phyloP scores from a whole-genome alignment of 768 basidiomycete genomes.

The Cubamyces sp. region DNA sequence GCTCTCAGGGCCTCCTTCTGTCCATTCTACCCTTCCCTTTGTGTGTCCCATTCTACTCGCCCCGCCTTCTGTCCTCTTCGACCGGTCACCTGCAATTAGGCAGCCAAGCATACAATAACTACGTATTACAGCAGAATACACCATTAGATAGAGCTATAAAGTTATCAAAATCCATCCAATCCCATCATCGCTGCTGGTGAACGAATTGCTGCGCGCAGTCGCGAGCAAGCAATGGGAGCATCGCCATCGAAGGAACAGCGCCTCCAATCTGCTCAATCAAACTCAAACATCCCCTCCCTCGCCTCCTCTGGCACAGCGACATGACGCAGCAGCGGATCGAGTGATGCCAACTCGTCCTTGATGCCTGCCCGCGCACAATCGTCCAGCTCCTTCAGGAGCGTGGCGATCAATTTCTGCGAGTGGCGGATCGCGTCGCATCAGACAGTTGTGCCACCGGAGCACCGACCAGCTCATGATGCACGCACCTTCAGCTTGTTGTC shows the following conservation, averaged over 20 bases:
- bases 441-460: not conserved
- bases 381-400: slow-evolving; percentile 83
- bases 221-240: not conserved
- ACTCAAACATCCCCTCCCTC: slow-evolving; percentile 43
- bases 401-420: slow-evolving; percentile 81
- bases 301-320: slow-evolving; percentile 43
- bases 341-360: slow-evolving; percentile 78
- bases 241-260: not conserved
- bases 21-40: slow-evolving; percentile 13
- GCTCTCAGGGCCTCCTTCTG: slow-evolving; percentile 4
- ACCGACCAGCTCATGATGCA: slow-evolving; percentile 12
- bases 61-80: not conserved
- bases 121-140: slow-evolving; percentile 25
- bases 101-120: slow-evolving; percentile 3
- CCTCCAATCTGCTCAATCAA: slow-evolving; percentile 23
- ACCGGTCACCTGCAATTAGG: not conserved
- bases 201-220: not conserved
- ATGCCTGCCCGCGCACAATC: slow-evolving; percentile 78
- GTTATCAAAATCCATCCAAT: slow-evolving; percentile 19
- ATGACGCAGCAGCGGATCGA: slow-evolving; percentile 78
- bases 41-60: not conserved
- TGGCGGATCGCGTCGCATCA: slow-evolving; percentile 9
- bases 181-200: not conserved
- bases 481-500: slow-evolving; percentile 84
- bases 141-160: slow-evolving; percentile 32